phyloP scores from a whole-genome alignment of 2,329 filamentous ascomycete genomes.

The Ophiostoma angusticollis region DNA sequence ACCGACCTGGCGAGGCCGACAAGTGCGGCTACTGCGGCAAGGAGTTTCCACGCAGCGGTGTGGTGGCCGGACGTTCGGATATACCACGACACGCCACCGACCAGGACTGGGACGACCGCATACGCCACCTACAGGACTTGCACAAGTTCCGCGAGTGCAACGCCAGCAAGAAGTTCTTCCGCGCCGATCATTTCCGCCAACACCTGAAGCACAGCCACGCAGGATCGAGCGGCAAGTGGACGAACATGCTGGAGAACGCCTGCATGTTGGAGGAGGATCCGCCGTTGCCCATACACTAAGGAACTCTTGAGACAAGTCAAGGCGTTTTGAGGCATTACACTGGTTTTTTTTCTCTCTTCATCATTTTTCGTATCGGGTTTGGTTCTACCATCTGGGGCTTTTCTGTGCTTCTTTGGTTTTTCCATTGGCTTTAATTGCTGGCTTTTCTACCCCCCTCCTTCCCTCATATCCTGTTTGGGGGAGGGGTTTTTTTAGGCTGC shows the following conservation, averaged over 20 bases:
- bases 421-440: not conserved
- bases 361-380: not conserved
- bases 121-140: slow-evolving; percentile 75
- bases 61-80: slow-evolving; percentile 22
- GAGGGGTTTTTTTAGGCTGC: too few species aligned
- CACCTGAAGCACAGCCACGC: slow-evolving; percentile 96
- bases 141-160: slow-evolving; percentile 99
- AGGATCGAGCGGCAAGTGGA: slow-evolving; percentile 96
- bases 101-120: slow-evolving; percentile 75
- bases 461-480: too few species aligned
- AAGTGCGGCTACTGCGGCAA: slow-evolving; percentile 92
- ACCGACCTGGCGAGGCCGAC: slow-evolving; percentile 54
- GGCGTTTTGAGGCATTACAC: too few species aligned
- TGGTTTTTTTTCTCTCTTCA: not conserved
- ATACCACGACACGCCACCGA: slow-evolving; percentile 46
- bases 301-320: too few species aligned
- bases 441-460: not conserved
- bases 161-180: slow-evolving; percentile 93
- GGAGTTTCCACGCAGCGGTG: slow-evolving; percentile 55
- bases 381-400: not conserved
- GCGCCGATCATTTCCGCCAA: slow-evolving; percentile 94
- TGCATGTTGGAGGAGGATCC: slow-evolving; percentile 88
- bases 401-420: not conserved
- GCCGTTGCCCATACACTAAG: slow-evolving; percentile 31
- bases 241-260: slow-evolving; percentile 90